phyloP scores from a whole-genome alignment of 805 yeast species.

The Candida anglica region DNA sequence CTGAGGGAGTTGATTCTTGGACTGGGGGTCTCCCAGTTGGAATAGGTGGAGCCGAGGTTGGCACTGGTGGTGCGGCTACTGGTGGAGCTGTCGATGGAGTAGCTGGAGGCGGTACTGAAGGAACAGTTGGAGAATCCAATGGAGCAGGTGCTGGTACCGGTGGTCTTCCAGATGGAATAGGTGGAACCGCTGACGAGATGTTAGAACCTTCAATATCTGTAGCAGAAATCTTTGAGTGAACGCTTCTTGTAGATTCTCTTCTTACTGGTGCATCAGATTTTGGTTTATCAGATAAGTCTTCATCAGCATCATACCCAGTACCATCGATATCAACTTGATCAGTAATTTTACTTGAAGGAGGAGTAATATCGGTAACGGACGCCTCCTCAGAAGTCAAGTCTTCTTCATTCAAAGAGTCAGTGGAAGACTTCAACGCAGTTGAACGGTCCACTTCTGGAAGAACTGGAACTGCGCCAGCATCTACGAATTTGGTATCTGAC shows the following conservation, averaged over 20 bases:
- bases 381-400: slow-evolving; percentile 8
- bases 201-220: slow-evolving; percentile 6
- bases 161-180: slow-evolving; percentile 7
- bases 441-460: neutral
- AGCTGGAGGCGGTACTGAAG: no score
- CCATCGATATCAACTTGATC: slow-evolving; percentile 20
- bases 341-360: slow-evolving; percentile 6
- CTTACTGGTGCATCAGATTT: slow-evolving; percentile 6
- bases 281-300: slow-evolving; percentile 34
- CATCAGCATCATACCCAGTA: slow-evolving; percentile 74
- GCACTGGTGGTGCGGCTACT: slow-evolving; percentile 9
- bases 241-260: neutral
- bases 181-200: slow-evolving; percentile 9
- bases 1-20: slow-evolving; percentile 13
- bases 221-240: neutral
- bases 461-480: no score
- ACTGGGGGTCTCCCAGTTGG: slow-evolving; percentile 14
- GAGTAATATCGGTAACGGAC: no score
- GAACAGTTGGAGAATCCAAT: slow-evolving; percentile 2
- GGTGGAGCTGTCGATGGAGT: slow-evolving; percentile 14
- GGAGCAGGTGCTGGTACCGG: slow-evolving; percentile 9
- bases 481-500: slow-evolving; percentile 9
- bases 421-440: neutral
- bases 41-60: slow-evolving; percentile 9
- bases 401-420: slow-evolving; percentile 2